Percentiles rank a stretch among this genome's conserved stretches.
phyloP scores from a whole-genome alignment of 495 filamentous ascomycete genomes.

The Usnea hakonensis region DNA sequence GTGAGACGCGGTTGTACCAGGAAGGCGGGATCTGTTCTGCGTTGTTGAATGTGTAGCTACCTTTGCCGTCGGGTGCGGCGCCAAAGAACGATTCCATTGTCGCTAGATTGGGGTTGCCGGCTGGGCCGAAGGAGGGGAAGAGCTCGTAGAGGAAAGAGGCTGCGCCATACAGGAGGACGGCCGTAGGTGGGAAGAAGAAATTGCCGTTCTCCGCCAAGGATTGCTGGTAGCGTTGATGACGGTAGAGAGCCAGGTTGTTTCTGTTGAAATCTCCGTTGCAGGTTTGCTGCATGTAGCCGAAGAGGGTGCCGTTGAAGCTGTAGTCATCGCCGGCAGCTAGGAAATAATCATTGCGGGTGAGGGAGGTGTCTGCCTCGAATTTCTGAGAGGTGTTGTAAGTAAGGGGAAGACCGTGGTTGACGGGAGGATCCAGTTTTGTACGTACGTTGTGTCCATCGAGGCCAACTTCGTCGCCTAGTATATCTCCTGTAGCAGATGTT shows the following conservation, averaged over 20 bases:
- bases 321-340: conserved; percentile 31
- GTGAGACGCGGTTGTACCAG: conserved; percentile 32
- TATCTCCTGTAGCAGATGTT: conserved; percentile 28
- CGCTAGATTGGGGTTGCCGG: conserved; percentile 28
- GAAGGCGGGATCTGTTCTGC: conserved; percentile 33
- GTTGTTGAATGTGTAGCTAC: conserved; percentile 29
- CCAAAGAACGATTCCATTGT: conserved; percentile 37
- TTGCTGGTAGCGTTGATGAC: conserved; percentile 32
- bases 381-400: conserved; percentile 19
- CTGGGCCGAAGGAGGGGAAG: conserved; percentile 28
- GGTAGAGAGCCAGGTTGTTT: conserved; percentile 28
- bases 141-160: conserved; percentile 38
- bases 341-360: conserved; percentile 39
- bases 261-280: conserved; percentile 28
- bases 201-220: conserved; percentile 29
- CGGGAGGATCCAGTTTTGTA: not conserved
- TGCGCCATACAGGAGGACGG: conserved; percentile 33
- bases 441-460: conserved; percentile 35
- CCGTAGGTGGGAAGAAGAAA: conserved; percentile 34
- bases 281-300: conserved; percentile 29
- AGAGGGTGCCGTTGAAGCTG: conserved; percentile 37
- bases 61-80: conserved; percentile 25
- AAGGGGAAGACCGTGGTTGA: not conserved
- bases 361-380: conserved; percentile 36
- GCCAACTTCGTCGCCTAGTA: conserved; percentile 33